Conservation (phyloP, 2,329 filamentous ascomycete genomes). For the Curvularia verruculosa region DNA sequence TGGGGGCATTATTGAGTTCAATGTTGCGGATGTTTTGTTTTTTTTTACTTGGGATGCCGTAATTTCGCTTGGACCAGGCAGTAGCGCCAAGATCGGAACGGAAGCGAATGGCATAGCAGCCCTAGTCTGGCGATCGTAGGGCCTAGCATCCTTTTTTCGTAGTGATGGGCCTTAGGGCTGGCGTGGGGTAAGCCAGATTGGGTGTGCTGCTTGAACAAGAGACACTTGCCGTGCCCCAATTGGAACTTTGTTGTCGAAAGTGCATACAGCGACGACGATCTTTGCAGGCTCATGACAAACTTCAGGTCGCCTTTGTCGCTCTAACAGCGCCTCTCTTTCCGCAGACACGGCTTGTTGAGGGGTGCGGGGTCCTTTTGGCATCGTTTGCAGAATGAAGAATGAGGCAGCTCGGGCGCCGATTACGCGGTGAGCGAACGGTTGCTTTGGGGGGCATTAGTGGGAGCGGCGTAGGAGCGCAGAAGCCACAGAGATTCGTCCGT, state of each 20-base stretch:
- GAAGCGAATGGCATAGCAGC: conserved; percentile 14
- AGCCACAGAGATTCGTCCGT: background rate
- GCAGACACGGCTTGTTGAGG: conserved; percentile 8
- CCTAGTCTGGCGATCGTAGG: conserved; percentile 21
- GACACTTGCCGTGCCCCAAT: conserved; percentile 25
- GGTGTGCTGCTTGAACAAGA: conserved; percentile 16
- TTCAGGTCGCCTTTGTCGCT: conserved; percentile 19
- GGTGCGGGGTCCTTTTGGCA: conserved; percentile 6
- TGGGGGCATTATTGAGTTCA: background rate
- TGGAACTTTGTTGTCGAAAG: conserved; percentile 14
- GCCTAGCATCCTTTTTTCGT: conserved; percentile 19
- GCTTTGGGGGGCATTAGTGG: conserved; percentile 13
- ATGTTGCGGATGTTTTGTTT: background rate
- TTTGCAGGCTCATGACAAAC: conserved; percentile 9
- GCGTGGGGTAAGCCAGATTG: conserved; percentile 27
- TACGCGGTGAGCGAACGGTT: conserved; percentile 16
- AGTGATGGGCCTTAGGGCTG: conserved; percentile 28
- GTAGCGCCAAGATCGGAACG: conserved; percentile 14
- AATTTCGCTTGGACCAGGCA: conserved; percentile 4
- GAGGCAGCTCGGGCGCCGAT: conserved; percentile 9
- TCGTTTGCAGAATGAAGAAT: conserved; percentile 15
- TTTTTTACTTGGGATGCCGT: conserved; percentile 2
- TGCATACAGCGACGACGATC: conserved; percentile 19
- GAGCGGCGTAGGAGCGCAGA: conserved; percentile 9
- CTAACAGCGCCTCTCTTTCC: conserved; percentile 4